Percentiles rank a stretch among this genome's conserved stretches.
phyloP scores from a whole-genome alignment of 257 asterid genomes.

The Cruciata laevipes region DNA sequence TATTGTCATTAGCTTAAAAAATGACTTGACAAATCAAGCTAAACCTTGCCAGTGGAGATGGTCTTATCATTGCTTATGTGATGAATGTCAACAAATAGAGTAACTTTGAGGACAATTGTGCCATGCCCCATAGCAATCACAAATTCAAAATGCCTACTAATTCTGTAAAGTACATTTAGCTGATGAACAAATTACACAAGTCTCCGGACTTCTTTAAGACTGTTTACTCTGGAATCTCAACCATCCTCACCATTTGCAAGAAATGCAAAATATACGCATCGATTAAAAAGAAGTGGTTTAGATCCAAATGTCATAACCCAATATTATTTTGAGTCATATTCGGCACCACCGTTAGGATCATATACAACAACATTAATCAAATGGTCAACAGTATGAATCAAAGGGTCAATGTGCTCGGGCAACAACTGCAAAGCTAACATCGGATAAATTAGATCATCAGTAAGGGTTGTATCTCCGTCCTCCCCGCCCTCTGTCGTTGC shows the following conservation, averaged over 20 bases:
- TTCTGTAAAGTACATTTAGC: no score
- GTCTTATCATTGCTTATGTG: no score
- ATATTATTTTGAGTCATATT: not conserved
- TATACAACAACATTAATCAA: not conserved
- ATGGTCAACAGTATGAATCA: not conserved
- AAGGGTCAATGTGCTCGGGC: not conserved
- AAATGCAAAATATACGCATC: not conserved
- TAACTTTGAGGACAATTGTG: not conserved
- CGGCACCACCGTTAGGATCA: not conserved
- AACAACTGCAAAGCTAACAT: not conserved
- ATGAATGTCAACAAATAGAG: not conserved
- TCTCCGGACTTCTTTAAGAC: no score
- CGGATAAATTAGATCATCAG: constrained; percentile 8
- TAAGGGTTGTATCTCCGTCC: constrained; percentile 78
- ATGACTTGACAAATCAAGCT: no score
- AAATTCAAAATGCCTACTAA: no score
- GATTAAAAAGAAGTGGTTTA: no score
- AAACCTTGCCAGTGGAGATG: no score
- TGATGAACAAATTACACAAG: no score
- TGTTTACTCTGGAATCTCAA: not conserved
- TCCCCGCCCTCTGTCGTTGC: constrained; percentile 43
- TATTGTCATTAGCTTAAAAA: no score
- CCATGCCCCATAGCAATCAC: not conserved
- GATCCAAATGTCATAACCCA: not conserved
- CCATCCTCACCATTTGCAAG: not conserved